phyloP scores from a whole-genome alignment of 257 asterid species.

The Mitragyna speciosa region DNA sequence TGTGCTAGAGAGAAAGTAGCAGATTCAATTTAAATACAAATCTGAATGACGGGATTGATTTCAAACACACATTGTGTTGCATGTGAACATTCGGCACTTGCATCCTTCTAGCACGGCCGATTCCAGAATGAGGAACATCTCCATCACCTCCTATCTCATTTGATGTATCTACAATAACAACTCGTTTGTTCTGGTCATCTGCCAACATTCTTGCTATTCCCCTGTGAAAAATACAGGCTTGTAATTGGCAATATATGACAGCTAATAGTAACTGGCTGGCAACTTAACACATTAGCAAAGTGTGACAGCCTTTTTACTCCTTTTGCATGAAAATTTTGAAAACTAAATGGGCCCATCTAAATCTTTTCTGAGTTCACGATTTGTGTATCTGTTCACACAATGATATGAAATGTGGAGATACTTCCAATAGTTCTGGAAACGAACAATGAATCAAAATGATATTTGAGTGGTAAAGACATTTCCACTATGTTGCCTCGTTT shows the following conservation, averaged over 20 bases:
- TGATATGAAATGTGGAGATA: not conserved
- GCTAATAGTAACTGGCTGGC: constrained; percentile 4
- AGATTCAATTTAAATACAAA: not conserved
- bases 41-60: constrained; percentile 12
- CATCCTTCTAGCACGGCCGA: constrained; percentile 99
- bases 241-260: not conserved
- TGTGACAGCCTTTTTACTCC: not conserved
- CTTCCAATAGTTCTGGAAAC: not conserved
- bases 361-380: not conserved
- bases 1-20: not conserved
- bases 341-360: not conserved
- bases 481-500: not conserved
- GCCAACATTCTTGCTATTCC: constrained; percentile 95
- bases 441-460: not conserved
- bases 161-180: constrained; percentile 92
- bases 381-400: not conserved
- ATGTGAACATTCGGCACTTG: constrained; percentile 92
- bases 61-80: constrained; percentile 81
- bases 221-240: constrained; percentile 39
- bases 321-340: not conserved
- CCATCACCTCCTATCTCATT: constrained; percentile 99
- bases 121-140: constrained; percentile 94
- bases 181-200: constrained; percentile 86
- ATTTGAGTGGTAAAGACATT: not conserved
- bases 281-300: not conserved